A percentile compares a stretch with the other conserved stretches of the same genome.
These are phyloP conservation scores for Rutstroemia sp. DNA, from an alignment of 2,329 filamentous ascomycete genomes.

Conservation along the genomic window DNA sequence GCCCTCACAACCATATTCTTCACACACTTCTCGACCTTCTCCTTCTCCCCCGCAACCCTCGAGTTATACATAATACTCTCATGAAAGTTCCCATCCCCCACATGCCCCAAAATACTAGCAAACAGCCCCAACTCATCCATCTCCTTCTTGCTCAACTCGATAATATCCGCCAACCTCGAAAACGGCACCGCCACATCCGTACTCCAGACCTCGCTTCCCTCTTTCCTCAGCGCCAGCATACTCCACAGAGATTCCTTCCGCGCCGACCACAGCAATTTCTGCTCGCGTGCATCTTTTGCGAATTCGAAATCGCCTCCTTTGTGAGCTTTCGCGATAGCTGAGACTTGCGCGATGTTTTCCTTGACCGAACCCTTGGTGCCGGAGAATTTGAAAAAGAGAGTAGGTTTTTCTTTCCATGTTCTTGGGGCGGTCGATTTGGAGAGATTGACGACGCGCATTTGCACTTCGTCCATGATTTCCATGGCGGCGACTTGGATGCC, in stretches of 20 bases:
- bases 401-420: slow-evolving; percentile 68
- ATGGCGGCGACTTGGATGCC: slow-evolving; percentile 30
- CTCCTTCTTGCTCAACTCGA: slow-evolving; percentile 81
- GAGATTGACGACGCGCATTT: slow-evolving; percentile 77
- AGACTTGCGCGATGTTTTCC: slow-evolving; percentile 67
- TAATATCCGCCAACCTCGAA: slow-evolving; percentile 63
- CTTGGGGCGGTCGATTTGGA: slow-evolving; percentile 60
- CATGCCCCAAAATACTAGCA: slow-evolving; percentile 80
- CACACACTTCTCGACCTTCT: slow-evolving; percentile 72
- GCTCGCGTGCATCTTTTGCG: slow-evolving; percentile 62
- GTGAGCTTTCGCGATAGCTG: slow-evolving; percentile 57
- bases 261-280: slow-evolving; percentile 71
- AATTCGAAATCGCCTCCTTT: slow-evolving; percentile 67
- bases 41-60: slow-evolving; percentile 58
- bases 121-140: slow-evolving; percentile 82
- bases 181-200: slow-evolving; percentile 82
- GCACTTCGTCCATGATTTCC: slow-evolving; percentile 85
- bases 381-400: slow-evolving; percentile 80
- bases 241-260: slow-evolving; percentile 81
- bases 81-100: slow-evolving; percentile 94
- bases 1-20: slow-evolving; percentile 88
- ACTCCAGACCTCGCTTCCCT: slow-evolving; percentile 68
- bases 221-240: slow-evolving; percentile 63
- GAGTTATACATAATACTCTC: slow-evolving; percentile 84
- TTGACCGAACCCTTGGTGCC: slow-evolving; percentile 71